Evolutionary conservation across 2,329 filamentous ascomycete species (phyloP).

Genomic region (Alternaria triticina): DNA sequence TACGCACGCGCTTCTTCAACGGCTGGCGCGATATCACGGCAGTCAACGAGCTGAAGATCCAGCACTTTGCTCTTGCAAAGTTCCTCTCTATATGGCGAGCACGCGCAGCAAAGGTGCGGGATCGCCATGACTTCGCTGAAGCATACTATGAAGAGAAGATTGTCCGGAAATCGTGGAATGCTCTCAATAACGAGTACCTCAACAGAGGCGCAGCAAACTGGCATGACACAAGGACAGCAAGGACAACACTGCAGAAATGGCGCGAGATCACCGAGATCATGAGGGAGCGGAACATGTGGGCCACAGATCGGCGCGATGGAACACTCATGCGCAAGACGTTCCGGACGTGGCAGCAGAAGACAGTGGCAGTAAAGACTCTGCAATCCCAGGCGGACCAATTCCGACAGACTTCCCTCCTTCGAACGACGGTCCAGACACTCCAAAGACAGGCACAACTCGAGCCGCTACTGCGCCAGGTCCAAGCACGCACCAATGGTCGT

Average conservation of each 20-base stretch:
- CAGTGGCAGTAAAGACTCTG: conserved; percentile 30
- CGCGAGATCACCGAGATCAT: conserved; percentile 29
- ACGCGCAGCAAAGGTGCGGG: conserved; percentile 47
- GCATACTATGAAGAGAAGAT: conserved; percentile 43
- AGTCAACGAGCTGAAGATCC: conserved; percentile 63
- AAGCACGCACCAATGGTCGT: conserved; percentile 52
- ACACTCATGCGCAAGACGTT: conserved; percentile 36
- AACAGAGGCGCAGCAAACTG: conserved; percentile 43
- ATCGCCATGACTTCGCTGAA: conserved; percentile 42
- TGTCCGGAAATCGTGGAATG: conserved; percentile 37
- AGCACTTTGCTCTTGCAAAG: conserved; percentile 59
- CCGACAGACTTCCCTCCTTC: conserved; percentile 33
- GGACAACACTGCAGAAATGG: conserved; percentile 36
- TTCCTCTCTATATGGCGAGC: conserved; percentile 63
- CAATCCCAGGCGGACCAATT: conserved; percentile 46
- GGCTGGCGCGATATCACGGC: conserved; percentile 72
- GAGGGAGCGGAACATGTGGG: conserved; percentile 35
- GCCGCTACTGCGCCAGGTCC: conserved; percentile 53
- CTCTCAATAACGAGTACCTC: conserved; percentile 49
- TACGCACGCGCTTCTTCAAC: conserved; percentile 72
- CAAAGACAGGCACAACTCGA: conserved; percentile 52
- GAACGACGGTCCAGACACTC: conserved; percentile 26
- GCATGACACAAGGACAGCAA: conserved; percentile 37
- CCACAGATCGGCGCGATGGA: conserved; percentile 26
- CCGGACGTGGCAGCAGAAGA: conserved; percentile 28